Evolutionary conservation across 352 stramenopile genomes (phyloP).

Genomic region (Phytophthora podocarpi): DNA sequence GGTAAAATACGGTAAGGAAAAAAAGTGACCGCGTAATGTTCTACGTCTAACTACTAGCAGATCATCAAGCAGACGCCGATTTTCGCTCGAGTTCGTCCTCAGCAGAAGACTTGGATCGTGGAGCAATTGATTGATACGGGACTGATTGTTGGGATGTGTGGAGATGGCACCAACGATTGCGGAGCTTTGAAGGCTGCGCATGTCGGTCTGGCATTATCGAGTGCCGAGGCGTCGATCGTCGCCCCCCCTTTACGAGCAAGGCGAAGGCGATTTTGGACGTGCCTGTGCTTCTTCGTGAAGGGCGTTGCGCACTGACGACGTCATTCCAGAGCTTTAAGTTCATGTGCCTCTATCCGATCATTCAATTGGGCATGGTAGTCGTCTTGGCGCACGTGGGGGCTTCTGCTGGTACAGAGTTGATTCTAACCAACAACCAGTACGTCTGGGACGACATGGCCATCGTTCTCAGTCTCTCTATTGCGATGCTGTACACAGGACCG

Average conservation of each 20-base stretch:
- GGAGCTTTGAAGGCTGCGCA: conserved; percentile 87
- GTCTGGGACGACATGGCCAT: conserved; percentile 66
- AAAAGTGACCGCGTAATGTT: too few relatives aligned
- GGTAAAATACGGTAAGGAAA: too few relatives aligned
- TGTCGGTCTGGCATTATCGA: conserved; percentile 84
- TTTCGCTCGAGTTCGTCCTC: conserved; percentile 60
- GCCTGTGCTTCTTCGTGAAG: conserved; percentile 79
- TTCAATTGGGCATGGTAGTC: conserved; percentile 53
- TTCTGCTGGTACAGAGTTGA: conserved; percentile 17
- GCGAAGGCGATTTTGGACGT: conserved; percentile 81
- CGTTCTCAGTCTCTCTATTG: conserved; percentile 51
- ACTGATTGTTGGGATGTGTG: conserved; percentile 53
- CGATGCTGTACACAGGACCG: conserved; percentile 59
- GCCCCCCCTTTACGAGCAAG: conserved; percentile 89
- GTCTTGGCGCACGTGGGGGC: conserved; percentile 36
- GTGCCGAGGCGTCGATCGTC: conserved; percentile 85
- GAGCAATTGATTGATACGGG: conserved; percentile 54
- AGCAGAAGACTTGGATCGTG: conserved; percentile 67
- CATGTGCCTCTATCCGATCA: conserved; percentile 60
- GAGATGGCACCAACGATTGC: conserved; percentile 83
- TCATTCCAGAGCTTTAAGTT: conserved; percentile 67
- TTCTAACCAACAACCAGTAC: conserved; percentile 71
- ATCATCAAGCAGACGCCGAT: conserved; percentile 53
- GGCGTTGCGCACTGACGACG: conserved; percentile 74
- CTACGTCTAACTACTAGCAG: too few relatives aligned